These are phyloP conservation scores for Strobilomyces dryophilus DNA, from an alignment of 768 basidiomycete genomes.

Conservation along the genomic window DNA sequence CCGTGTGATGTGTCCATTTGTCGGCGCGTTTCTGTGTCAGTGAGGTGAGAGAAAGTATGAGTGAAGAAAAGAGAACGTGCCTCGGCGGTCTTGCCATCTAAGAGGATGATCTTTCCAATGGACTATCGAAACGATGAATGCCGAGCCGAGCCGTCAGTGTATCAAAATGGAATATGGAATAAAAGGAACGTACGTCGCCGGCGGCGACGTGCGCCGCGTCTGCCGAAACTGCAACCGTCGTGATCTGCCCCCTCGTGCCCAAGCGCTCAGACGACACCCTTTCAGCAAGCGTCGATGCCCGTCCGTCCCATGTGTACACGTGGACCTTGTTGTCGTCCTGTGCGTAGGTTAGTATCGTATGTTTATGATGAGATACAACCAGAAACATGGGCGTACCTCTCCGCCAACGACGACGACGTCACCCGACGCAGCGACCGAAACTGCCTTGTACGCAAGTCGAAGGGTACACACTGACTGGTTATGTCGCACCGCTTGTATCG, in stretches of 20 bases:
- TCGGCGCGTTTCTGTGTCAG: conserved; percentile 54
- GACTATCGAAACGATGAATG: conserved; percentile 42
- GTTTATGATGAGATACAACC: neutral
- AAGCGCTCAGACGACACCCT: conserved; percentile 58
- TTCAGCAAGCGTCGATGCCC: conserved; percentile 46
- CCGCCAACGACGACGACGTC: conserved; percentile 66
- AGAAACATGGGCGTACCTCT: conserved; percentile 46
- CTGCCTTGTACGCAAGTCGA: conserved; percentile 48
- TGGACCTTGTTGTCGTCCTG: conserved; percentile 69
- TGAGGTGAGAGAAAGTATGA: neutral
- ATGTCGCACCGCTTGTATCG: conserved; percentile 61
- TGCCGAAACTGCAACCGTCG: conserved; percentile 74
- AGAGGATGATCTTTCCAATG: conserved; percentile 75
- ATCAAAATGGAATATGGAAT: neutral
- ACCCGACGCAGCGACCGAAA: conserved; percentile 51
- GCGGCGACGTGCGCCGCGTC: conserved; percentile 72
- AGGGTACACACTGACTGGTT: conserved; percentile 66
- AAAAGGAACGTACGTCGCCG: conserved; percentile 66
- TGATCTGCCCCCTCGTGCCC: conserved; percentile 53
- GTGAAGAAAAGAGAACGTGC: conserved; percentile 30
- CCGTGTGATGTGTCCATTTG: conserved; percentile 85
- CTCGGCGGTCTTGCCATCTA: conserved; percentile 58
- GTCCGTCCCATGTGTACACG: conserved; percentile 70
- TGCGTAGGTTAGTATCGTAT: neutral
- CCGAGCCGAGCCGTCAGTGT: neutral